phyloP scores from a whole-genome alignment of 2,329 filamentous ascomycete species.

The Basipetospora chlamydospora region DNA sequence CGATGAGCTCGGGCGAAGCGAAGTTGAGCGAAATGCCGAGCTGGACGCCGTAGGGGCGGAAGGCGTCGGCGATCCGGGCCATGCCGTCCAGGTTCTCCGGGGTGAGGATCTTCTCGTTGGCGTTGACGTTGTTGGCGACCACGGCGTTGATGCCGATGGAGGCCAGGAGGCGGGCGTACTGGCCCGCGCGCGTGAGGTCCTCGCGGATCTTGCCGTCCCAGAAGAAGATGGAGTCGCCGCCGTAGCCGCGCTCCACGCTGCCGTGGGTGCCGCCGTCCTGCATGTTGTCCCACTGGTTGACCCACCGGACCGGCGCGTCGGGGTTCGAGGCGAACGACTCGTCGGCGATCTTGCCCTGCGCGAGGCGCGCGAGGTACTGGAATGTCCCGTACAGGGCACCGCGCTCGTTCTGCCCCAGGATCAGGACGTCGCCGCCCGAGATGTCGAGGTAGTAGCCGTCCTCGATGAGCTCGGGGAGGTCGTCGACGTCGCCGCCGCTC shows the following conservation, averaged over 20 bases:
- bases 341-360: constrained; percentile 37
- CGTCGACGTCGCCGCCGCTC: constrained; percentile 17
- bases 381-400: constrained; percentile 57
- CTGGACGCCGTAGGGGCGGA: constrained; percentile 53
- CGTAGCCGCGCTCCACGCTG: constrained; percentile 54
- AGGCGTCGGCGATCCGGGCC: constrained; percentile 44
- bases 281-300: constrained; percentile 62
- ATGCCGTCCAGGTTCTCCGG: constrained; percentile 45
- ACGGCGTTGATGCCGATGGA: constrained; percentile 53
- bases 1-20: constrained; percentile 43
- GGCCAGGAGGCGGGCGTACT: constrained; percentile 52
- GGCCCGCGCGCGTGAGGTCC: constrained; percentile 41
- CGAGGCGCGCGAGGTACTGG: constrained; percentile 51
- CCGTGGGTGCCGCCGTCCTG: constrained; percentile 27
- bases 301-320: constrained; percentile 49
- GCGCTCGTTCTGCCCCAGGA: constrained; percentile 50
- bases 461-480: constrained; percentile 26
- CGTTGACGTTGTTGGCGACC: constrained; percentile 60
- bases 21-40: constrained; percentile 56
- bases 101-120: constrained; percentile 42
- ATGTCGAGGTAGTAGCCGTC: constrained; percentile 49
- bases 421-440: constrained; percentile 30
- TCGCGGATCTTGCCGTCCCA: constrained; percentile 36
- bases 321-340: constrained; percentile 38
- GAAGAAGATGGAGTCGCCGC: constrained; percentile 56